Evolutionary conservation across 2,329 filamentous ascomycete species (phyloP), one percentile per base, ranked within the genome.

Genomic region (Penicillium sp.): DNA sequence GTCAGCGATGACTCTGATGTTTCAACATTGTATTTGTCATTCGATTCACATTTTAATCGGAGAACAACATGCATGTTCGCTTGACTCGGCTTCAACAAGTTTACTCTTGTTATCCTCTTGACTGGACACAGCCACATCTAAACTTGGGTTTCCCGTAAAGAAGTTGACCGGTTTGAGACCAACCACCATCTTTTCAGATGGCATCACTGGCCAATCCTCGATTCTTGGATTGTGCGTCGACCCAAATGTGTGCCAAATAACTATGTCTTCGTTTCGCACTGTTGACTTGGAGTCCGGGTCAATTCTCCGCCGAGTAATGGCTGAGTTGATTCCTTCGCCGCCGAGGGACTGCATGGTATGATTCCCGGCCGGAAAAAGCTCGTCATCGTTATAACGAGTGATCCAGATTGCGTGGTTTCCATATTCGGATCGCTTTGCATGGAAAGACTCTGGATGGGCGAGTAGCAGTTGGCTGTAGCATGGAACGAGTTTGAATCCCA

Each of bases 391-490:
- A 62, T 84, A 81, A 1, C 74, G 73, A 0, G 81, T 83, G 2
- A 84, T 75, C 73, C 82, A 84, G 41, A 84, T 69, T 6, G 81
- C 77, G 62, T 82, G 79, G 27, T 77, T 74, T 4, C 72, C 77
- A 66, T 82, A 84, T 60, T 83, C 81, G 9, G 80, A 80, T 13
- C 81, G 76, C 57, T 75, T 77, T 52, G 71, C 70, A 64, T 84
- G 78, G 69, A 75, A 81, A 17, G 76, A 79, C 1, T 74, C 68
- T 4, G 77, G 69, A 59, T 83, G 76, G 0, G 84, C 81, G 6
- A 86, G 75, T 35, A 86, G 77, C 63, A 82, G 78, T 65, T 86
- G 84, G 68, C 82, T 84, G 9, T 81, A 79, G 6, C 76, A 78
- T 0, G 78, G 75, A 53, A 78, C 70, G 47, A 86, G 75, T 62